A percentile compares a stretch with the other conserved stretches of the same genome.
Conservation (phyloP, 805 yeast genomes). For the Lipomyces kockii region DNA sequence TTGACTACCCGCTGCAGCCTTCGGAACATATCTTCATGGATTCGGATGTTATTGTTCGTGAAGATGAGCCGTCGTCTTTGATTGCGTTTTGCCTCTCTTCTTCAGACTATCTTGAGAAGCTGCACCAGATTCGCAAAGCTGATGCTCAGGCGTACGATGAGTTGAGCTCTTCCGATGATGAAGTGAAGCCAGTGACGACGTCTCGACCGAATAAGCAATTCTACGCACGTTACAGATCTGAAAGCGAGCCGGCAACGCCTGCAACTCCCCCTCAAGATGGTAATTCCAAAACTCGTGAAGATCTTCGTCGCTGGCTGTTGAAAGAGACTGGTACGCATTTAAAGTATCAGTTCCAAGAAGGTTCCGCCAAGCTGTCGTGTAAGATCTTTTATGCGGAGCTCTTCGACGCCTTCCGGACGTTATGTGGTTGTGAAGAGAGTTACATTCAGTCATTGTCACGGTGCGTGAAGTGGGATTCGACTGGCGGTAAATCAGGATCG, state of each 20-base stretch:
- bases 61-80: constrained; percentile 93
- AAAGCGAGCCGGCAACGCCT: constrained; percentile 14
- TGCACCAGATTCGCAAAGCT: constrained; percentile 49
- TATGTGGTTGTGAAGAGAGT: constrained; percentile 75
- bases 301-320: constrained; percentile 70
- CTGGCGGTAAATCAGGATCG: constrained; percentile 97
- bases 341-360: constrained; percentile 89
- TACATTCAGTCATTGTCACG: constrained; percentile 89
- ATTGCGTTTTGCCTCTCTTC: constrained; percentile 91
- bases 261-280: constrained; percentile 17
- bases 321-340: constrained; percentile 87
- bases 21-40: constrained; percentile 93
- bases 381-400: constrained; percentile 95
- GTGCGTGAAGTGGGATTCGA: constrained; percentile 93
- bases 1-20: constrained; percentile 77
- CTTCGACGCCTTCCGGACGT: constrained; percentile 87
- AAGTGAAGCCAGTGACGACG: constrained; percentile 11
- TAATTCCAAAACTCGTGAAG: constrained; percentile 18
- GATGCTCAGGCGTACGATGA: constrained; percentile 23
- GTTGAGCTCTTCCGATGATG: constrained; percentile 27
- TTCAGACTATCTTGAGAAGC: constrained; percentile 74
- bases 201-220: constrained; percentile 24
- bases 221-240: constrained; percentile 13
- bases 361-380: constrained; percentile 80
- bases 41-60: constrained; percentile 89